phyloP scores from a whole-genome alignment of 202 grass and related monocot genomes.

The Brachypodium distachyon region DNA sequence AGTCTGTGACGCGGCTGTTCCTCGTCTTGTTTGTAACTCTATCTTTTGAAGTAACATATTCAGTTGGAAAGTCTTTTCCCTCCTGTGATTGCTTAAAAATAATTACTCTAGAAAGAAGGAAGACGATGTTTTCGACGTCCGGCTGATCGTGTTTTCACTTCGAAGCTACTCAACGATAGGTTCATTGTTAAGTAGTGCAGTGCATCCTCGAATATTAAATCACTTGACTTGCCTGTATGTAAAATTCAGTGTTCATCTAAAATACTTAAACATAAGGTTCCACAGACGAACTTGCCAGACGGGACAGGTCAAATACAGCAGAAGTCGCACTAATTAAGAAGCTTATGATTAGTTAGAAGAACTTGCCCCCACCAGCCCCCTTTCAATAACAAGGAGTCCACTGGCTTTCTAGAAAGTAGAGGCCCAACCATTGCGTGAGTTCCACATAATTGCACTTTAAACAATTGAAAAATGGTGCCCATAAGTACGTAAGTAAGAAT shows the following conservation, averaged over 20 bases:
- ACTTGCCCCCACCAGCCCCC: not conserved
- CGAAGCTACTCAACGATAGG: not conserved
- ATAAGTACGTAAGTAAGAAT: not conserved
- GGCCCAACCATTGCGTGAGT: not conserved
- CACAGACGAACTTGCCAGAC: not conserved
- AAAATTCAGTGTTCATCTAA: not conserved
- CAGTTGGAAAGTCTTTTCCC: no score
- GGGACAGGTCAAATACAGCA: not conserved
- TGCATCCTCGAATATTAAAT: not conserved
- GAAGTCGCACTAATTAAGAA: slow-evolving; percentile 5
- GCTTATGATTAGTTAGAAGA: not conserved
- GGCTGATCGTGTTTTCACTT: not conserved
- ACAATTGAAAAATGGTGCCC: not conserved
- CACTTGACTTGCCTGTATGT: not conserved
- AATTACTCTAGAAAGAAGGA: no score
- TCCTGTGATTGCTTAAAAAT: no score
- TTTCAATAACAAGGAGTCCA: not conserved
- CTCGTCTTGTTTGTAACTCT: no score
- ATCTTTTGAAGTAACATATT: no score
- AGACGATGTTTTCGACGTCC: not conserved
- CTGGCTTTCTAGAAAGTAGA: slow-evolving; percentile 4
- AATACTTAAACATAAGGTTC: not conserved
- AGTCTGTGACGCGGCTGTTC: no score
- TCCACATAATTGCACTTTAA: slow-evolving; percentile 7
- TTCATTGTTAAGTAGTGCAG: no score